Base-by-base conservation (phyloP, 345 rosid genomes). In the Pistacia atlantica region DNA sequence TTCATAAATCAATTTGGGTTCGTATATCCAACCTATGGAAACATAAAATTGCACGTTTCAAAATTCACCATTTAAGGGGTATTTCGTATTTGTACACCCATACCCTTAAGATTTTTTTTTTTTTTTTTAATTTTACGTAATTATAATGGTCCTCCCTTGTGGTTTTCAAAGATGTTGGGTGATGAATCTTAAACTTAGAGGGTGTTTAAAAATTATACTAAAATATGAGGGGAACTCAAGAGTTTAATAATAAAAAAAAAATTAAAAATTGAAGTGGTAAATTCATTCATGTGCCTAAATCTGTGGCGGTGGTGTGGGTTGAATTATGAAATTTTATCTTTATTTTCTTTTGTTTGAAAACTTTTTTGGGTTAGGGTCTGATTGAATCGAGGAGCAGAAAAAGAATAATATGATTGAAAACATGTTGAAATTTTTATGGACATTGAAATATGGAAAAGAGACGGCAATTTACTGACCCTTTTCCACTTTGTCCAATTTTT, bases 221-320 rank as follows among this genome's bases (percentile, higher is more conserved):
- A 31, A 31, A 31, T 1, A 2, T 31, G 3, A 31, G 33, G 33
- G 33, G 2, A 31, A 1, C 0, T 31, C 33, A 31, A 31, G 33
- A 2, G 2, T 31, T 38, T 38, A 38, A 38, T 38, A 38, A 38
- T 6, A 4, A 0, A 38, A 4, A 38, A 38, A 38, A 37, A 63
- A 51, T 46, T 11, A 37, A 56, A 37, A 16, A 33, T 4, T 7
- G 38, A 35, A 1, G 18, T n/a, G 17, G 11, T 13, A 46, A 51
- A 51, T 51, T 16, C 16, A 51, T 20, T 45, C 14, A 49, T 67
- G 57, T 3, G 58, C 71, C 71, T 49, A 61, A 73, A 73, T 61
- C 59, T 73, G 45, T 61, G 68, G 67, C 76, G 46, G 67, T 60
- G 67, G 75, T 45, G 67, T 16, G 55, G 67, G 54, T 31, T 72